Conservation (phyloP, 2,329 filamentous ascomycete genomes). For the Penicillium brasilianum region DNA sequence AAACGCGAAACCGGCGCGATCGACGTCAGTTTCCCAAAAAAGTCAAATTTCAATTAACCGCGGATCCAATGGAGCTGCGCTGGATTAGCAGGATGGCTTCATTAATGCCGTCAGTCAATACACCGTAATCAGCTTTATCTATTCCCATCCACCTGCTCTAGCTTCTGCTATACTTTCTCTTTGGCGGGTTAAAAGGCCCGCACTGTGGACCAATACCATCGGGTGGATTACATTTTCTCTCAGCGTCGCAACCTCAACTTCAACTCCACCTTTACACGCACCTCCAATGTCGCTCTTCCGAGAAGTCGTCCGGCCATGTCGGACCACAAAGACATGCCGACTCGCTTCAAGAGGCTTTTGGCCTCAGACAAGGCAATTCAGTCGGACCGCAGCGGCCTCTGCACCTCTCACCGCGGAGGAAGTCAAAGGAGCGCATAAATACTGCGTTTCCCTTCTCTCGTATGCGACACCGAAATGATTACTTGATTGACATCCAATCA, state of each 20-base stretch:
- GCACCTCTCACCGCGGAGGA: constrained; percentile 46
- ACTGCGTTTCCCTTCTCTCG: constrained; percentile 65
- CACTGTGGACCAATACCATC: constrained; percentile 25
- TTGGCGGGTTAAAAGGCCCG: constrained; percentile 17
- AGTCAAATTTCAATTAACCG: constrained; percentile 13
- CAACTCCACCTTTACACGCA: constrained; percentile 15
- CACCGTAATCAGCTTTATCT: neutral
- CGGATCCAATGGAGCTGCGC: neutral
- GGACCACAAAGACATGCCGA: constrained; percentile 22
- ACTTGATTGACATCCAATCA: neutral
- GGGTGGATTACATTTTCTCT: constrained; percentile 24
- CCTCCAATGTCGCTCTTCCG: constrained; percentile 30
- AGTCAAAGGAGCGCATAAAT: constrained; percentile 59
- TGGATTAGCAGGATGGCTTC: neutral
- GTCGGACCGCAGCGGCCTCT: constrained; percentile 23
- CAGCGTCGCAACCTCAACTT: constrained; percentile 19
- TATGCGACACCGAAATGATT: constrained; percentile 33
- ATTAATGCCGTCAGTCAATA: no score
- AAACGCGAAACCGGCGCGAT: constrained; percentile 37
- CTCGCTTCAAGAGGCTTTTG: constrained; percentile 13
- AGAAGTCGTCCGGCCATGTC: constrained; percentile 28
- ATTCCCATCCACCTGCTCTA: neutral
- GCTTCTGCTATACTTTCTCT: neutral
- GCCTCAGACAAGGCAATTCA: constrained; percentile 35
- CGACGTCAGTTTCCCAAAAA: constrained; percentile 38